A percentile compares a stretch with the other conserved stretches of the same genome.
These are phyloP conservation scores for Trichocladium antarcticum DNA, from an alignment of 495 filamentous ascomycete genomes.

Conservation along the genomic window DNA sequence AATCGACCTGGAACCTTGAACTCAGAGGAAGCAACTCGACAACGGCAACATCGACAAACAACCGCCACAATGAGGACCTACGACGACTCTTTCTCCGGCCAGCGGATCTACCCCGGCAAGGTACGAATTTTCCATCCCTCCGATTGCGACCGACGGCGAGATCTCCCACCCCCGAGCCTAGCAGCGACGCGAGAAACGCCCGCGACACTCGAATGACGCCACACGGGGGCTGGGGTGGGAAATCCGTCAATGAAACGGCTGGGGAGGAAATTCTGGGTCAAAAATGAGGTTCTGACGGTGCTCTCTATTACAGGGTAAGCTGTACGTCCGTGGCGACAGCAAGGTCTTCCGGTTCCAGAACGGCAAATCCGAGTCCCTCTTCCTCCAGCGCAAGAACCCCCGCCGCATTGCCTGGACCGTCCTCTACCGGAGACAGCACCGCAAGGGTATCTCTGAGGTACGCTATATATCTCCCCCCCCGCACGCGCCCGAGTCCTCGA, in stretches of 20 bases:
- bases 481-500: too few species aligned
- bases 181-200: not conserved
- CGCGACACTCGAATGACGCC: slow-evolving; percentile 1
- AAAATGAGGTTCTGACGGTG: slow-evolving; percentile 20
- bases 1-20: slow-evolving; percentile 26
- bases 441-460: slow-evolving; percentile 99
- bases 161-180: slow-evolving; percentile 5
- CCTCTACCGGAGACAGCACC: slow-evolving; percentile 95
- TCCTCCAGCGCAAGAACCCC: slow-evolving; percentile 99
- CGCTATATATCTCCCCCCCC: slow-evolving; percentile 21
- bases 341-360: slow-evolving; percentile 99
- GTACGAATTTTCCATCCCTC: slow-evolving; percentile 42
- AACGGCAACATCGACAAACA: slow-evolving; percentile 31
- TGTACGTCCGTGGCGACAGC: slow-evolving; percentile 98
- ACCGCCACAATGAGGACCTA: slow-evolving; percentile 89
- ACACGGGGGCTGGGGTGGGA: slow-evolving; percentile 8
- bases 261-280: not conserved
- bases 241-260: not conserved
- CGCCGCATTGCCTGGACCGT: slow-evolving; percentile 97
- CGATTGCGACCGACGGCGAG: slow-evolving; percentile 10
- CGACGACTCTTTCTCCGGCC: slow-evolving; percentile 95
- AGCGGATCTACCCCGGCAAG: slow-evolving; percentile 99
- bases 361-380: slow-evolving; percentile 98
- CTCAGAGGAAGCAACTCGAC: slow-evolving; percentile 25
- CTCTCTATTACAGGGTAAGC: slow-evolving; percentile 62